A percentile compares a stretch with the other conserved stretches of the same genome.
Conservation (phyloP, 2,329 filamentous ascomycete genomes). For the Pezicula radicicola region DNA sequence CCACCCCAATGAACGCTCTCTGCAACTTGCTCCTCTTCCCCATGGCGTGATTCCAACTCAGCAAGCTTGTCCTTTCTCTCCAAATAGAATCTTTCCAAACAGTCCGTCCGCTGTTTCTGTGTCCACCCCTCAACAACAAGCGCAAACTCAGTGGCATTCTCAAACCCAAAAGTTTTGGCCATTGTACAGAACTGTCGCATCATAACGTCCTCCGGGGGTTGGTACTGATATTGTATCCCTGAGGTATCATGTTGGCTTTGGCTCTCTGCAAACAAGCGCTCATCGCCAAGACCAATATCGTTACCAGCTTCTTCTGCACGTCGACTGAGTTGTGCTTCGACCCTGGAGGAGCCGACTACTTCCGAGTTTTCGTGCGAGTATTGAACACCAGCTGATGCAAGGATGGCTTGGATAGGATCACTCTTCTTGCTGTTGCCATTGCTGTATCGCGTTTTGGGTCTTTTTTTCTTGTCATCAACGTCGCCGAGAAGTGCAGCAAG, state of each 20-base stretch:
- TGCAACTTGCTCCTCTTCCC: background rate
- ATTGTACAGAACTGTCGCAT: constrained; percentile 87
- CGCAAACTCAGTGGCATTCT: constrained; percentile 78
- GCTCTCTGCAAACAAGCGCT: constrained; percentile 55
- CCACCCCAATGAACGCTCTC: too few relatives aligned
- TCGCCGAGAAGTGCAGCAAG: constrained; percentile 59
- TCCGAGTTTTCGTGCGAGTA: constrained; percentile 97
- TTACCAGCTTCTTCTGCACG: constrained; percentile 49
- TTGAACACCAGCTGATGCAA: constrained; percentile 82
- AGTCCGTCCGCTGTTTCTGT: constrained; percentile 74
- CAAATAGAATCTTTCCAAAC: constrained; percentile 77
- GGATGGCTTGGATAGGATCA: constrained; percentile 84
- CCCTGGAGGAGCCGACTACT: constrained; percentile 85
- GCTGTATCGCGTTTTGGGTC: constrained; percentile 32
- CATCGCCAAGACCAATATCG: constrained; percentile 46
- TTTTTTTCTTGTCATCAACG: constrained; percentile 41
- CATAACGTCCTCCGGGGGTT: constrained; percentile 70
- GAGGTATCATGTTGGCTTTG: constrained; percentile 16
- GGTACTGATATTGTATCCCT: constrained; percentile 29
- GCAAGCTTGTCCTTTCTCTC: constrained; percentile 40
- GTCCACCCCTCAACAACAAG: constrained; percentile 89
- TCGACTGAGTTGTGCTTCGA: constrained; percentile 82
- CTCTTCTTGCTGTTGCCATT: constrained; percentile 47
- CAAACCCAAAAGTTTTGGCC: constrained; percentile 75
- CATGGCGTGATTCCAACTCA: constrained; percentile 9